Percentiles rank a stretch among this genome's conserved stretches.
Conservation (phyloP, 2,329 filamentous ascomycete genomes). For the Penicillium sp. region DNA sequence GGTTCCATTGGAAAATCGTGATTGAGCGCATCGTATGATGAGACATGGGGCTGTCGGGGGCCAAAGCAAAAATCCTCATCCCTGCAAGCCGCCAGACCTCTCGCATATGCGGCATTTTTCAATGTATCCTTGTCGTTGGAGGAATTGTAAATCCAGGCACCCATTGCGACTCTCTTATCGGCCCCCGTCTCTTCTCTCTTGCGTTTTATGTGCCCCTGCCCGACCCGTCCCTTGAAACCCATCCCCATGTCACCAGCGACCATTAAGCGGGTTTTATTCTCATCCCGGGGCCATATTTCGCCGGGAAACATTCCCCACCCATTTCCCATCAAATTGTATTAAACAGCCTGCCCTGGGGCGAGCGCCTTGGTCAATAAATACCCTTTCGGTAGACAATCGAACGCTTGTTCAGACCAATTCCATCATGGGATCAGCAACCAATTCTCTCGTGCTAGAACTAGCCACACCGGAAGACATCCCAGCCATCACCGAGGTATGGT, state of each 20-base stretch:
- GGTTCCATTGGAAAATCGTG: neutral
- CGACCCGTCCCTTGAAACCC: neutral
- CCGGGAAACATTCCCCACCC: neutral
- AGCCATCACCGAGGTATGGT: conserved; percentile 23
- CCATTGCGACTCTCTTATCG: neutral
- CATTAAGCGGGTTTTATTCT: neutral
- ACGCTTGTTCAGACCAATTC: neutral
- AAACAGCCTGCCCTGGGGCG: neutral
- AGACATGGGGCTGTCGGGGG: neutral
- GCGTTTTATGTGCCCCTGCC: neutral
- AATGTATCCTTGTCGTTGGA: neutral
- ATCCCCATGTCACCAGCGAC: neutral
- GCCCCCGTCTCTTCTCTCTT: neutral
- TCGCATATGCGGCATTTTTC: neutral
- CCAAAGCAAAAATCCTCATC: neutral
- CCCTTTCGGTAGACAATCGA: neutral
- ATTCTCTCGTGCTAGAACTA: conserved; percentile 7
- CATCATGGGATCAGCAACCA: neutral
- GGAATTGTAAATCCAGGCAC: neutral
- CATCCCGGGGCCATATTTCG: neutral
- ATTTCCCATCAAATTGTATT: neutral
- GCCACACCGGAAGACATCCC: conserved; percentile 22
- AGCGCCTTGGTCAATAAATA: too few species aligned
- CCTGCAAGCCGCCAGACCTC: neutral
- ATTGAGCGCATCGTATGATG: neutral